phyloP scores from a whole-genome alignment of 805 yeast genomes.

The Nakazawaea siamensis region DNA sequence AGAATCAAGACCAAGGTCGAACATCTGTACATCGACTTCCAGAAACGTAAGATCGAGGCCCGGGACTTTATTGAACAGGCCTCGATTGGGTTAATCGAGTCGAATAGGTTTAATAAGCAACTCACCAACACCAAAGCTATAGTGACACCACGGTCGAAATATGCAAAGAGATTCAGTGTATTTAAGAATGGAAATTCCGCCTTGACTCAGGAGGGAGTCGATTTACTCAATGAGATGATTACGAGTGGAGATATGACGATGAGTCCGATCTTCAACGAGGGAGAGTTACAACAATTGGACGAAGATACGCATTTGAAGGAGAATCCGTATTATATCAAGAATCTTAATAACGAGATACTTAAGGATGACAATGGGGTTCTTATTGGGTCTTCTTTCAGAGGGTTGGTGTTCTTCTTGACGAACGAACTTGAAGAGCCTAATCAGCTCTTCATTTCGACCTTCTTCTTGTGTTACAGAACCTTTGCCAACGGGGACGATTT shows the following conservation, averaged over 20 bases:
- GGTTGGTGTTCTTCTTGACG: slow-evolving; percentile 56
- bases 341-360: slow-evolving; percentile 33
- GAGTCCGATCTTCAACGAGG: slow-evolving; percentile 12
- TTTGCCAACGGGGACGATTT: slow-evolving; percentile 63
- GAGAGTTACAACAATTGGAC: slow-evolving; percentile 1
- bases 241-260: slow-evolving; percentile 8
- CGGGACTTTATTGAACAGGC: slow-evolving; percentile 53
- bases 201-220: slow-evolving; percentile 39
- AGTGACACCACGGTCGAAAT: slow-evolving; percentile 18
- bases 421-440: slow-evolving; percentile 54
- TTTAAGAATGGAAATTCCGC: slow-evolving; percentile 44
- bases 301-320: slow-evolving; percentile 6
- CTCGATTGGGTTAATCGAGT: slow-evolving; percentile 48
- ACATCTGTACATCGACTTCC: slow-evolving; percentile 50
- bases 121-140: slow-evolving; percentile 17
- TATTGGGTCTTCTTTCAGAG: slow-evolving; percentile 65
- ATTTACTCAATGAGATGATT: slow-evolving; percentile 25
- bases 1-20: slow-evolving; percentile 4
- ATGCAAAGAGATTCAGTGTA: slow-evolving; percentile 37
- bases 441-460: slow-evolving; percentile 61
- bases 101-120: slow-evolving; percentile 19
- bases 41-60: slow-evolving; percentile 47
- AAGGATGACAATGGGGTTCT: slow-evolving; percentile 43
- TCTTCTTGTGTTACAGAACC: slow-evolving; percentile 68
- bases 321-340: slow-evolving; percentile 8